Conservation (phyloP, 768 basidiomycete genomes). For the Leccinum rimulosum region DNA sequence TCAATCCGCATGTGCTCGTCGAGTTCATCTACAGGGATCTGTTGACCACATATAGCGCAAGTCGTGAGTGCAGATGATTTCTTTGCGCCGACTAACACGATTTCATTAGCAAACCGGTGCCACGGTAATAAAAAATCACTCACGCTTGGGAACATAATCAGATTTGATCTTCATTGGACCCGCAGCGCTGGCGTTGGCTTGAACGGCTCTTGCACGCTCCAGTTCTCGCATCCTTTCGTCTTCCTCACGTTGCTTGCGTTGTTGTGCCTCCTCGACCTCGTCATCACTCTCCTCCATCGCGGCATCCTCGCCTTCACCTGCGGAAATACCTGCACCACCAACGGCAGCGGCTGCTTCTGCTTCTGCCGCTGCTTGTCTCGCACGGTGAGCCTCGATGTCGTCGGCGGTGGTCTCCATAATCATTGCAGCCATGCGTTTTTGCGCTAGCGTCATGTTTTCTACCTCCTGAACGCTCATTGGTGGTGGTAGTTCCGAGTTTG, state of each 20-base stretch:
- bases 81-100: conserved; percentile 60
- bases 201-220: conserved; percentile 76
- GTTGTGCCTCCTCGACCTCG: conserved; percentile 66
- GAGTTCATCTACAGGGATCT: conserved; percentile 92
- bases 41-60: conserved; percentile 93
- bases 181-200: conserved; percentile 72
- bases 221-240: conserved; percentile 69
- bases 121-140: conserved; percentile 32
- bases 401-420: conserved; percentile 94
- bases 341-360: conserved; percentile 83
- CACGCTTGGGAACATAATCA: conserved; percentile 93
- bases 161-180: conserved; percentile 93
- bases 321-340: conserved; percentile 52
- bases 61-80: conserved; percentile 69
- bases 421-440: conserved; percentile 98
- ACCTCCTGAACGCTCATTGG: conserved; percentile 95
- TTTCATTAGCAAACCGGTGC: conserved; percentile 6
- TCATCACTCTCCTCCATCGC: conserved; percentile 80
- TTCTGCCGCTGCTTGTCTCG: conserved; percentile 80
- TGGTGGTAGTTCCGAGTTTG: conserved; percentile 87
- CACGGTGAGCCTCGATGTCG: conserved; percentile 79
- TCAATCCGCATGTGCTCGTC: conserved; percentile 99
- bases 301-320: conserved; percentile 54
- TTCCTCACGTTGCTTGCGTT: conserved; percentile 60
- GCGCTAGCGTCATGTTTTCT: conserved; percentile 93